Base-by-base conservation (phyloP, 1,284 basidiomycete genomes). In the Thecaphora frezii region DNA sequence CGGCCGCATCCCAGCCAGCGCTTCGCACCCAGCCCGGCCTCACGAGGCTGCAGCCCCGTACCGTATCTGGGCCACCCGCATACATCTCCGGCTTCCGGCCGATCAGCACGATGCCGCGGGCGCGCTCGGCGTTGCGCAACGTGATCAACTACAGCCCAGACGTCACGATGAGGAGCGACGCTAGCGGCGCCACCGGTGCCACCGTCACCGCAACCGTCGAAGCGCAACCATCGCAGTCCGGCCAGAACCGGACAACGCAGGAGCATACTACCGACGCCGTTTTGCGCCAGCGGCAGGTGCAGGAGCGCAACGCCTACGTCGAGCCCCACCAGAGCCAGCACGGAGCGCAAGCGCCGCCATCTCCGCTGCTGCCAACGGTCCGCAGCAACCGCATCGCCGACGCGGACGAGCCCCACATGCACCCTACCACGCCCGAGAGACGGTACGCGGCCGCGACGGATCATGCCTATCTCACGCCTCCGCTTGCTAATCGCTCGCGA, bases 71-170 rank as follows among this genome's bases (percentile, higher is more conserved):
- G 18, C 33, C 33, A 18, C 16, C 33, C 5, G 33, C 33, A 7
- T 36, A 14, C 16, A 9, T 8, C 10, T 18, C 33, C 3, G 16
- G 4, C 12, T 16, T 14, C 1, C 21, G 54, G 38, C 46, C 55
- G 14, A 39, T 40, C 8, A 64, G 41, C 46, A 64, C 56, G 16
- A 54, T 58, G 18, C 63, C 63, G n/a, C 33, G 58, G 21, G 61
- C 63, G 5, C 39, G 58, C 24, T 66, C 63, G 7, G 61, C 58
- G 43, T 58, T 66, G 13, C 63, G 63, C 24, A 61, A 66, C 24
- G 54, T 66, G 1, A 55, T 66, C 46, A 66, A 54, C 12, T 66
- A 66, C 48, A 61, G 58, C 16, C 63, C 63, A 21, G 63, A 66
- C 16, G 54, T 55, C 39, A 66, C 54, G 9, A 49, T 38, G 45